Conservation (phyloP, 2,329 filamentous ascomycete genomes). For the Hypoxylon sp. region DNA sequence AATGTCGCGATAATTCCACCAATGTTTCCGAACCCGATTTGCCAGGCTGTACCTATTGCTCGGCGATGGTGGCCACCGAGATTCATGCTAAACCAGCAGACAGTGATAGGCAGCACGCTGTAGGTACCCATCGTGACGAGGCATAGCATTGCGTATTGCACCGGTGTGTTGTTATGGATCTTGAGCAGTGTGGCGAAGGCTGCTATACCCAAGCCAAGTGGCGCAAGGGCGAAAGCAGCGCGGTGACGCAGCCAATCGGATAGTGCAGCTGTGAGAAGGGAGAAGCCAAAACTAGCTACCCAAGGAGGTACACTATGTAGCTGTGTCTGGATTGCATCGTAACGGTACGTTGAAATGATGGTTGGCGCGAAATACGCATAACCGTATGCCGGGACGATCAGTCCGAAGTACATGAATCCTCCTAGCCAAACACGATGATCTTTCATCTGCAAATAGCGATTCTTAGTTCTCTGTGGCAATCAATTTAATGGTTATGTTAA, state of each 20-base stretch:
- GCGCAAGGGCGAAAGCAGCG: conserved; percentile 78
- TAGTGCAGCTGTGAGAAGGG: conserved; percentile 79
- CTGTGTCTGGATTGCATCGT: conserved; percentile 70
- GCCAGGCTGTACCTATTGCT: conserved; percentile 80
- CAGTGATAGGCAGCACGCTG: conserved; percentile 88
- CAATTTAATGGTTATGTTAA: no score
- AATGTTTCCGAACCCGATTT: conserved; percentile 84
- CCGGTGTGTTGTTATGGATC: conserved; percentile 75
- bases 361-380: conserved; percentile 84
- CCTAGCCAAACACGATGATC: conserved; percentile 82
- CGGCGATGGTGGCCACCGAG: conserved; percentile 79
- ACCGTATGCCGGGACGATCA: conserved; percentile 82
- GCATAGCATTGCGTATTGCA: conserved; percentile 87
- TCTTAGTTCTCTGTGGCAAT: no score
- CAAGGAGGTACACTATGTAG: conserved; percentile 72
- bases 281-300: conserved; percentile 81
- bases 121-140: conserved; percentile 85
- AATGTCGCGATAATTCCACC: conserved; percentile 85
- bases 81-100: conserved; percentile 89
- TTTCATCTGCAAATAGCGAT: conserved; percentile 63
- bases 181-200: conserved; percentile 83
- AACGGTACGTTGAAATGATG: conserved; percentile 78
- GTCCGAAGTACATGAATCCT: conserved; percentile 85
- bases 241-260: conserved; percentile 83
- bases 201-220: conserved; percentile 77